Evolutionary conservation across 805 yeast genomes (phyloP).

Genomic region (Cyberlindnera meyerae): DNA sequence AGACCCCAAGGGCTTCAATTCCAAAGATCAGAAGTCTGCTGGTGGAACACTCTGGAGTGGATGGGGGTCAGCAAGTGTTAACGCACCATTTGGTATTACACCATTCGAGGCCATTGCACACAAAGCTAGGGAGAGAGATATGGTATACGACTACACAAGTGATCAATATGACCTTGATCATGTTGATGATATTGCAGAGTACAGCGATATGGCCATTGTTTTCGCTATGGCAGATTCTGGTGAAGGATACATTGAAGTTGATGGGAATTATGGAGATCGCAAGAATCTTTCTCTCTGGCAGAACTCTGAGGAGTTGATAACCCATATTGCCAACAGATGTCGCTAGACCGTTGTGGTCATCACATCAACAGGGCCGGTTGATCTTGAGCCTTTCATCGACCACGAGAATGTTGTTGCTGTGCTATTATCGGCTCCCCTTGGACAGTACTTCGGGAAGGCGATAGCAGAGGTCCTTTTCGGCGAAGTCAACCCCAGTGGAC

Average conservation of each 20-base stretch:
- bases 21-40: slow-evolving; percentile 46
- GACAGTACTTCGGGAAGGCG: slow-evolving; percentile 52
- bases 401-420: slow-evolving; percentile 56
- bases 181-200: slow-evolving; percentile 40
- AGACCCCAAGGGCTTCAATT: slow-evolving; percentile 47
- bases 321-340: slow-evolving; percentile 43
- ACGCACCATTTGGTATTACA: slow-evolving; percentile 50
- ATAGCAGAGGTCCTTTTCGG: slow-evolving; percentile 57
- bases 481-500: slow-evolving; percentile 57
- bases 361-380: slow-evolving; percentile 57
- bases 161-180: slow-evolving; percentile 44
- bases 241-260: slow-evolving; percentile 55
- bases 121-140: slow-evolving; percentile 41
- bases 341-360: slow-evolving; percentile 54
- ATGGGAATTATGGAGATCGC: slow-evolving; percentile 55
- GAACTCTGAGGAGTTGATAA: slow-evolving; percentile 50
- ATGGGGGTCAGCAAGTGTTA: slow-evolving; percentile 62
- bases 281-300: slow-evolving; percentile 51
- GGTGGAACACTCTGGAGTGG: slow-evolving; percentile 55
- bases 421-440: slow-evolving; percentile 50
- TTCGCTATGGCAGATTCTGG: slow-evolving; percentile 53
- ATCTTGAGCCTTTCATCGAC: slow-evolving; percentile 51
- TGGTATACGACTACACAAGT: slow-evolving; percentile 39
- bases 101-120: slow-evolving; percentile 52
- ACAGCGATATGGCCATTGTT: slow-evolving; percentile 49